phyloP scores from a whole-genome alignment of 2,329 filamentous ascomycete genomes.

The Trichoderma pleuroti region DNA sequence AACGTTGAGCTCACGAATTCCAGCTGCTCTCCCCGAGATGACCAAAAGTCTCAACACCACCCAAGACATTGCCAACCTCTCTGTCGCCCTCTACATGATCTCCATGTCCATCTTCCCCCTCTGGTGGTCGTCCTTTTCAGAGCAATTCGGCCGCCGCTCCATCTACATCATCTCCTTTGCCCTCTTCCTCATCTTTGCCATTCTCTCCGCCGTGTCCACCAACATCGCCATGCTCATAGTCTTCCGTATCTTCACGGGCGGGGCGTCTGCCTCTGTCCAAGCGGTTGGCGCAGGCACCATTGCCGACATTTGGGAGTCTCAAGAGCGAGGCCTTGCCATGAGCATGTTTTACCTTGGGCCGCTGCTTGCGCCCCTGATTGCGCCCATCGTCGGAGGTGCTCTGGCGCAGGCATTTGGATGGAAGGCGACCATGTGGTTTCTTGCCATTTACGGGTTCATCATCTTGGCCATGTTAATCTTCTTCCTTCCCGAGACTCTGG shows the following conservation, averaged over 20 bases:
- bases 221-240: slow-evolving; percentile 74
- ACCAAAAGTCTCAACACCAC: slow-evolving; percentile 58
- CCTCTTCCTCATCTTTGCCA: slow-evolving; percentile 67
- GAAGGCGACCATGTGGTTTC: slow-evolving; percentile 76
- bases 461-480: slow-evolving; percentile 56
- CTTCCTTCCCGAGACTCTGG: slow-evolving; percentile 63
- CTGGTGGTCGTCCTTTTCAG: slow-evolving; percentile 84
- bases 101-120: slow-evolving; percentile 79
- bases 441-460: slow-evolving; percentile 64
- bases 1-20: background rate
- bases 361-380: slow-evolving; percentile 67
- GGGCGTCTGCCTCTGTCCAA: slow-evolving; percentile 75
- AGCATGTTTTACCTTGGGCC: slow-evolving; percentile 78
- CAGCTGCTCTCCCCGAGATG: slow-evolving; percentile 68
- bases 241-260: slow-evolving; percentile 70
- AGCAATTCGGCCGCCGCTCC: slow-evolving; percentile 67
- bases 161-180: slow-evolving; percentile 74
- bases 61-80: slow-evolving; percentile 67
- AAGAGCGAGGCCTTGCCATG: slow-evolving; percentile 75
- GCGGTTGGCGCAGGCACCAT: slow-evolving; percentile 81
- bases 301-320: slow-evolving; percentile 73
- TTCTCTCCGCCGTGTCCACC: slow-evolving; percentile 64
- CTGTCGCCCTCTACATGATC: slow-evolving; percentile 77
- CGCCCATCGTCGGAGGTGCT: slow-evolving; percentile 72
- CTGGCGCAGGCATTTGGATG: slow-evolving; percentile 68